Evolutionary conservation across 164 flowering plant genomes (phyloP), one percentile per base, ranked within the genome.

Genomic region (Nelumbo lutea): DNA sequence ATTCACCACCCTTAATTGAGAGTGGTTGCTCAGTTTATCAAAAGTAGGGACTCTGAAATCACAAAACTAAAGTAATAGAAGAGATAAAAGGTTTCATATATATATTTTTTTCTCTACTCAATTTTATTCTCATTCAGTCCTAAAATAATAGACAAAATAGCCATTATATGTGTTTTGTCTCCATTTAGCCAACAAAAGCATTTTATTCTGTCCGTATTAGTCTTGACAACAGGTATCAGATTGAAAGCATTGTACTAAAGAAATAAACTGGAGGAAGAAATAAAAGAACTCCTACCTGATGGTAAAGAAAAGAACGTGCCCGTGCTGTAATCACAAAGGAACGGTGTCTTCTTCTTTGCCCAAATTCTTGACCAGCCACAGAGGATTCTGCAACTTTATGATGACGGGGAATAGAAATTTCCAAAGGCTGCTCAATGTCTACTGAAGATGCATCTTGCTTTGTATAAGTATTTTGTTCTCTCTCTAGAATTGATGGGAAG

Each of bases 291-390:
- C 70, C 11, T 59, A 94, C 99, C 99, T 96, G 98, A 77, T 92
- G 99, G 72, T 96, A 96, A 38, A 96, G 96, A 76, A 92, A 96
- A 61, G 99, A 82, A 51, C 90, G 91, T 39, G 96, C 85, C 40
- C 98, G 86, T 69, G 95, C 90, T 60, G 91, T 93, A 43, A 96
- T 79, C 45, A 90, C 86, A 76, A 75, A 84, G 71, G 90, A 89
- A 50, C 86, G 88, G 62, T 93, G 95, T 45, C 74, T 78, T 81
- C 77, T 84, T 77, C 86, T 85, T 43, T 77, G 68, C 59, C 99
- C 97, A 83, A 96, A 96, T 74, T 61, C 83, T 65, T 64, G 69
- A 79, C 59, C 53, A 61, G 65, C 75, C 53, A 60, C 66, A 57
- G 46, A 51, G 10, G 70, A 62, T 27, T 13, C 47, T 44, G 11